phyloP scores from a whole-genome alignment of 1,139 yeast genomes.

The Yamadazyma songkhlaensis region DNA sequence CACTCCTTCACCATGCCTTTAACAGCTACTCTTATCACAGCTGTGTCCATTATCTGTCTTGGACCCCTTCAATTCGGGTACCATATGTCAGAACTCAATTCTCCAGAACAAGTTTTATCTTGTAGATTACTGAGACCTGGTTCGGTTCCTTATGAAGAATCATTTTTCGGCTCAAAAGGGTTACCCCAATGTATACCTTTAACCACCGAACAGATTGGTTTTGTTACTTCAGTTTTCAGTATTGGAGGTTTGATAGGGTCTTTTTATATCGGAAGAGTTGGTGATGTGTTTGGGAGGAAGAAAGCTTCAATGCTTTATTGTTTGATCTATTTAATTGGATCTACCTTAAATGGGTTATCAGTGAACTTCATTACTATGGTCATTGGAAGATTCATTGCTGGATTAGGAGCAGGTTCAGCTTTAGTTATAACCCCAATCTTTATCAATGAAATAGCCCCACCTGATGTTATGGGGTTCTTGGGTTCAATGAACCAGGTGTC shows the following conservation, averaged over 20 bases:
- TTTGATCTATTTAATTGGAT: conserved; percentile 61
- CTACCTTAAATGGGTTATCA: conserved; percentile 57
- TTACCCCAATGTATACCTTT: conserved; percentile 53
- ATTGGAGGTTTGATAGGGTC: conserved; percentile 88
- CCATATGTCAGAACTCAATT: conserved; percentile 50
- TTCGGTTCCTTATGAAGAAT: conserved; percentile 24
- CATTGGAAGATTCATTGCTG: conserved; percentile 75
- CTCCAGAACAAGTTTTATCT: conserved; percentile 42
- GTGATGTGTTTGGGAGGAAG: conserved; percentile 68
- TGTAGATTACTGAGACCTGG: conserved; percentile 35
- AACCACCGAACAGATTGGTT: conserved; percentile 65
- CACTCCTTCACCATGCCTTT: conserved; percentile 8
- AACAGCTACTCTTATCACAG: conserved; percentile 25
- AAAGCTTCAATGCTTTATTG: conserved; percentile 56
- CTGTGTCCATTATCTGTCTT: conserved; percentile 37
- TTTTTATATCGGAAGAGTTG: conserved; percentile 63
- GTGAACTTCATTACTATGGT: conserved; percentile 43
- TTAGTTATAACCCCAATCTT: conserved; percentile 82
- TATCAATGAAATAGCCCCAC: conserved; percentile 78
- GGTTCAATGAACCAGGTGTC: conserved; percentile 89
- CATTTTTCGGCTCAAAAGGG: conserved; percentile 40
- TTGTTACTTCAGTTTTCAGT: conserved; percentile 80
- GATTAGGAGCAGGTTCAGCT: conserved; percentile 84
- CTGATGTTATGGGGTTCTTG: conserved; percentile 62
- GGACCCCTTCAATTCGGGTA: conserved; percentile 50